These are phyloP conservation scores for Melastoma candidum DNA, from an alignment of 441 rosid species.

Conservation along the genomic window DNA sequence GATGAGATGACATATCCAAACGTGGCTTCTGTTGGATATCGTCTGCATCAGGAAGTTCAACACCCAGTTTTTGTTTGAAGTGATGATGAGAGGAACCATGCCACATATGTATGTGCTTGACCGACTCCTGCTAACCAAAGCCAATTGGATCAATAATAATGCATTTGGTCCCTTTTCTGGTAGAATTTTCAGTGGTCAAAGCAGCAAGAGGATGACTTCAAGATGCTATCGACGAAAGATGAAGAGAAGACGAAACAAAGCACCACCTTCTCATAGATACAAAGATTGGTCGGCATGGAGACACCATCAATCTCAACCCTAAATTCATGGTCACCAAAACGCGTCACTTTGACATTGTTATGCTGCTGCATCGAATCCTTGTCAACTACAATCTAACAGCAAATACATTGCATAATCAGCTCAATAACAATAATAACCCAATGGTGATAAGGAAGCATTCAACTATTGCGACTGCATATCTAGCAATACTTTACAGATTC, in stretches of 20 bases:
- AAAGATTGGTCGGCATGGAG: conserved; percentile 46
- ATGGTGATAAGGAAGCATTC: too few species aligned
- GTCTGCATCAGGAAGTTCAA: conserved; percentile 45
- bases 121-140: conserved; percentile 39
- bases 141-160: neutral
- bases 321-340: conserved; percentile 35
- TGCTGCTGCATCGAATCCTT: conserved; percentile 18
- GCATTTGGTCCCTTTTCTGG: neutral
- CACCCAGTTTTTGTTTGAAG: conserved; percentile 55
- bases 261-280: conserved; percentile 52
- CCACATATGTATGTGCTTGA: conserved; percentile 70
- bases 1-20: conserved; percentile 40
- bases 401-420: conserved; percentile 4
- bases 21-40: conserved; percentile 43
- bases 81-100: conserved; percentile 51
- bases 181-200: neutral
- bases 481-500: too few species aligned
- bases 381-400: conserved; percentile 39
- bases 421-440: neutral
- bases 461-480: too few species aligned
- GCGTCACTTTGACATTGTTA: conserved; percentile 46
- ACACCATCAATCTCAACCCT: conserved; percentile 58
- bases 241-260: conserved; percentile 5
- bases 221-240: neutral
- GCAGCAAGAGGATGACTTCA: conserved; percentile 9